Conservation (phyloP, 2,329 filamentous ascomycete species). For the Aspergillus intermedius region DNA sequence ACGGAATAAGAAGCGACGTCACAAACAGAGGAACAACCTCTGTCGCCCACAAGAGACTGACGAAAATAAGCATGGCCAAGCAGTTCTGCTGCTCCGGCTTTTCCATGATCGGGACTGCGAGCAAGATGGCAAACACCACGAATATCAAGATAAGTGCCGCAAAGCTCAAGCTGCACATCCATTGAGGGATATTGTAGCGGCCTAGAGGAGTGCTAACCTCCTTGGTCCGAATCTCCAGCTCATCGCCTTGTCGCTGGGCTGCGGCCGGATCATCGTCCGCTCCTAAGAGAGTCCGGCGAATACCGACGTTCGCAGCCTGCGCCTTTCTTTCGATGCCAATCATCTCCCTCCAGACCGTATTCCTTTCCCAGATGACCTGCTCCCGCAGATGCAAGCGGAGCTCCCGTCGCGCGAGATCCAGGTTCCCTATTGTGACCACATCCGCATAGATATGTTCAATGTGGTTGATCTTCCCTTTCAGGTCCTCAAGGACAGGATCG, state of each 20-base stretch:
- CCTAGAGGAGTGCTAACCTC: slow-evolving; percentile 75
- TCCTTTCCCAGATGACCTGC: slow-evolving; percentile 97
- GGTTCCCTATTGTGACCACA: slow-evolving; percentile 75
- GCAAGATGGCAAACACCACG: slow-evolving; percentile 64
- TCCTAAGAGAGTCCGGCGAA: slow-evolving; percentile 70
- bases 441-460: slow-evolving; percentile 77
- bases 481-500: slow-evolving; percentile 59
- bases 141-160: slow-evolving; percentile 67
- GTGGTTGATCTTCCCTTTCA: slow-evolving; percentile 65
- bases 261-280: slow-evolving; percentile 61
- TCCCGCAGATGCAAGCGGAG: slow-evolving; percentile 85
- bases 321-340: slow-evolving; percentile 95
- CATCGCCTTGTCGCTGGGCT: slow-evolving; percentile 77
- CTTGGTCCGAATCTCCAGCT: slow-evolving; percentile 58
- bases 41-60: slow-evolving; percentile 92
- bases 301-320: slow-evolving; percentile 84
- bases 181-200: slow-evolving; percentile 65
- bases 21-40: slow-evolving; percentile 97
- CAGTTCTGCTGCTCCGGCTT: slow-evolving; percentile 92
- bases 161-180: slow-evolving; percentile 78
- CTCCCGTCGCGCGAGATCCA: slow-evolving; percentile 70
- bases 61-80: slow-evolving; percentile 84
- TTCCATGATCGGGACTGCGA: slow-evolving; percentile 75
- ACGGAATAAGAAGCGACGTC: slow-evolving; percentile 87
- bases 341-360: slow-evolving; percentile 98